Base-by-base conservation (phyloP, 2,329 filamentous ascomycete species). In the Acrocalymma vagum region DNA sequence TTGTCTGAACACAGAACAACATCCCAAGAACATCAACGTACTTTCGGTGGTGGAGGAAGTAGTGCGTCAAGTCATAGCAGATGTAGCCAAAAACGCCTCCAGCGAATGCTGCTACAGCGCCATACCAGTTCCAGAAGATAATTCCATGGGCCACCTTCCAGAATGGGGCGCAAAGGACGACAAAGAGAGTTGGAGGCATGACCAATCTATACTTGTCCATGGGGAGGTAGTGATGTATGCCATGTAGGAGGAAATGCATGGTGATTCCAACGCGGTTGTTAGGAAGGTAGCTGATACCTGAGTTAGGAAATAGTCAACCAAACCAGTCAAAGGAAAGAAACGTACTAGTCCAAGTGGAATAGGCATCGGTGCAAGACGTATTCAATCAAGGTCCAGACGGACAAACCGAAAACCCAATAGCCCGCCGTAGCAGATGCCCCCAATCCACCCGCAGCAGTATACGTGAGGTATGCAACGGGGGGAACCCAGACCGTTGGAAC, bases 121-220 rank as follows among this genome's bases (percentile, higher is more conserved):
- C 82, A 70, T 88, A 81, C 92, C 92, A 97, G 71, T 93, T 83
- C 74, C 85, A 92, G 68, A 76, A 87, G 70, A 99, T 90, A 38
- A 97, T 65, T 2, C 78, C 57, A 57, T 96, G 93, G 0, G 94
- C 90, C 34, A 99, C 77, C 70, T 90, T 89, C 87, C 90, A 99
- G 77, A 97, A 97, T 0, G 94, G 94, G 0, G 82, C 80, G 5
- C 93, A 93, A 14, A 99, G 84, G 9, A 82, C 80, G 16, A 93
- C 49, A 66, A 99, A 97, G 3, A 99, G 78, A 0, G 90, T 83
- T 0, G 94, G 94, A 1, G 94, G 94, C 94, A 99, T 97, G 53
- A 99, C 94, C 8, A 99, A 85, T 46, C 94, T 86, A 62, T 96
- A 93, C 65, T 87, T 93, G 75, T 99, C 94, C 94, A 99, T 97